phyloP scores from a whole-genome alignment of 2,329 filamentous ascomycete species.

The Aureobasidium sp. region DNA sequence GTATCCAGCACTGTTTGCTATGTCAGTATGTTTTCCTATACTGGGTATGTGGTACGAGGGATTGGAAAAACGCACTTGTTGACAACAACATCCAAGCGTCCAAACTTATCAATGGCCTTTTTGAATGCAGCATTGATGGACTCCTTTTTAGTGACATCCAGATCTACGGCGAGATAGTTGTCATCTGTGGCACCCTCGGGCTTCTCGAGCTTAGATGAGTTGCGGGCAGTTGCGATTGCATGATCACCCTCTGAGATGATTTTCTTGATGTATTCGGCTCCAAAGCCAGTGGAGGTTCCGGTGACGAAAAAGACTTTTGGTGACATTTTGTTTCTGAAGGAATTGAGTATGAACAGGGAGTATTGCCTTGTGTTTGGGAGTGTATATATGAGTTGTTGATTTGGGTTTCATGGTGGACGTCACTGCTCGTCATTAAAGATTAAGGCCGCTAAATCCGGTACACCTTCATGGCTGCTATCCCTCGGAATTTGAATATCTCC shows the following conservation, averaged over 20 bases:
- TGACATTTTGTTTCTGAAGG: slow-evolving; percentile 2
- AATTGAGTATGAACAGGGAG: too few relatives aligned
- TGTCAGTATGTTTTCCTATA: neutral
- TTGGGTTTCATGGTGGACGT: neutral
- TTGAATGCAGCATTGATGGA: slow-evolving; percentile 41
- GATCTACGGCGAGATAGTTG: slow-evolving; percentile 41
- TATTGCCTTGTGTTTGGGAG: neutral
- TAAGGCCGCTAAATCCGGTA: neutral
- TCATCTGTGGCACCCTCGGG: slow-evolving; percentile 32
- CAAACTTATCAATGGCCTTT: slow-evolving; percentile 41
- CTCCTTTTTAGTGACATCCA: slow-evolving; percentile 43
- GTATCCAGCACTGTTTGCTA: slow-evolving; percentile 40
- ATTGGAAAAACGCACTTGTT: slow-evolving; percentile 36
- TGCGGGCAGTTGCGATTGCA: slow-evolving; percentile 38
- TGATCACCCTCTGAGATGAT: slow-evolving; percentile 35
- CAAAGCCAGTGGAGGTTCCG: slow-evolving; percentile 41
- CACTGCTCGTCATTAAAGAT: neutral
- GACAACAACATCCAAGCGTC: slow-evolving; percentile 50
- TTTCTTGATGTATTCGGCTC: slow-evolving; percentile 35
- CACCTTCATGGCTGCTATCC: neutral
- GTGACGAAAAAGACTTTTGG: slow-evolving; percentile 37
- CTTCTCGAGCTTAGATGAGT: slow-evolving; percentile 34
- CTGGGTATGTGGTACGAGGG: too few relatives aligned
- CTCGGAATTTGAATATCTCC: neutral
- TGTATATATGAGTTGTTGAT: too few relatives aligned